Percentiles rank a stretch among this genome's conserved stretches.
Evolutionary conservation across 352 stramenopile genomes (phyloP).

Genomic region (Thraustotheca clavata): DNA sequence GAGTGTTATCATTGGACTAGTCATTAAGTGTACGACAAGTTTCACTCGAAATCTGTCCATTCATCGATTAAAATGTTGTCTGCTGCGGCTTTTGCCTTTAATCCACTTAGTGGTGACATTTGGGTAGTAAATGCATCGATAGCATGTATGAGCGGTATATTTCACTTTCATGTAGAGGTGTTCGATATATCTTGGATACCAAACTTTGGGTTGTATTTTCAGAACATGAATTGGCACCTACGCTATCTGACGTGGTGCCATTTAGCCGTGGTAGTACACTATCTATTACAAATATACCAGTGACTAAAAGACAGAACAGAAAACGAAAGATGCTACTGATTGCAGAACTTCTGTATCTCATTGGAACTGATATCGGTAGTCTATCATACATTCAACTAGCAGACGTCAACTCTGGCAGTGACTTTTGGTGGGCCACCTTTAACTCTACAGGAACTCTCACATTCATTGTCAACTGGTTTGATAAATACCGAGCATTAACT

Average conservation of each 20-base stretch:
- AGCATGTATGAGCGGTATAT: background rate
- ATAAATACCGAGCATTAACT: no score
- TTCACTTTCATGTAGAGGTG: background rate
- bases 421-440: slow-evolving; percentile 15
- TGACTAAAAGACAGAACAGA: background rate
- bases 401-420: slow-evolving; percentile 2
- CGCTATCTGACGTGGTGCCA: background rate
- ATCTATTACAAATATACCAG: background rate
- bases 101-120: background rate
- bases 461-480: slow-evolving; percentile 1
- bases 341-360: background rate
- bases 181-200: background rate
- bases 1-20: background rate
- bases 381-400: slow-evolving; percentile 7
- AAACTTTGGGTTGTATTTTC: background rate
- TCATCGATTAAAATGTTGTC: background rate
- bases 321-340: background rate
- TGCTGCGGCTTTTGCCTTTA: background rate
- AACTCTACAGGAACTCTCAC: background rate
- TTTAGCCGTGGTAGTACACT: background rate
- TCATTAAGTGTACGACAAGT: background rate
- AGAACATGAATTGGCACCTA: background rate
- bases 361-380: slow-evolving; percentile 2
- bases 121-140: background rate
- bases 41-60: background rate